Base-by-base conservation (phyloP, 257 asterid genomes). In the Cynanchum wilfordii region DNA sequence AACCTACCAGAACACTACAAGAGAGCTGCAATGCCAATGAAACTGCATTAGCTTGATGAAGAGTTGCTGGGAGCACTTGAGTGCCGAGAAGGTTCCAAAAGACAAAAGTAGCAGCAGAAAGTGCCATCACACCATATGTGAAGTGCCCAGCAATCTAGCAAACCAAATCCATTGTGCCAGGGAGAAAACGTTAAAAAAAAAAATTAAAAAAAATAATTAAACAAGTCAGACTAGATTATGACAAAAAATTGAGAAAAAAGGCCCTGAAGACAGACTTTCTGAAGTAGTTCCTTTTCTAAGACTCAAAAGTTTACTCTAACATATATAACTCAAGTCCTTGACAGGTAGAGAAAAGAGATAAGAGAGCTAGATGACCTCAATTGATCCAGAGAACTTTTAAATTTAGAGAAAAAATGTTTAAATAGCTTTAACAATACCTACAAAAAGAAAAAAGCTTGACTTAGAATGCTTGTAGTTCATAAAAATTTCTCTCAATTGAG, bases 1-100 rank as follows among this genome's bases (percentile, higher is more conserved):
- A 75, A 40, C 79, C 52, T 95, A 92, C 99, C 99, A 95, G 88
- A 69, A 95, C 99, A 68, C 96, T 95, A 82, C 99, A 95, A 70
- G 99, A 95, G 84, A 95, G 98, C 82, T 95, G 99, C 88, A 92
- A 80, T 0, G 99, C 99, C 89, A 95, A 79, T 59, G 99, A 92
- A 86, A 90, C 88, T 55, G 89, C 75, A 86, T 89, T 88, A 80
- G 98, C 97, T 81, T 92, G 98, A 84, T 88, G 84, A 79, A 95
- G 82, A 78, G 96, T 82, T 64, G 92, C 90, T 47, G 99, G 98
- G 80, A 95, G 88, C 78, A 92, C 60, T 62, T 71, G 91, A 24
- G 93, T 80, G 80, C 99, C 96, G 80, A 88, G 87, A 71, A 86
- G 82, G 84, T 85, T 95, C 97, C 99, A 95, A 89, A 95, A 89